Evolutionary conservation across 495 filamentous ascomycete species (phyloP).

Genomic region (Tuber microsphaerosporum): DNA sequence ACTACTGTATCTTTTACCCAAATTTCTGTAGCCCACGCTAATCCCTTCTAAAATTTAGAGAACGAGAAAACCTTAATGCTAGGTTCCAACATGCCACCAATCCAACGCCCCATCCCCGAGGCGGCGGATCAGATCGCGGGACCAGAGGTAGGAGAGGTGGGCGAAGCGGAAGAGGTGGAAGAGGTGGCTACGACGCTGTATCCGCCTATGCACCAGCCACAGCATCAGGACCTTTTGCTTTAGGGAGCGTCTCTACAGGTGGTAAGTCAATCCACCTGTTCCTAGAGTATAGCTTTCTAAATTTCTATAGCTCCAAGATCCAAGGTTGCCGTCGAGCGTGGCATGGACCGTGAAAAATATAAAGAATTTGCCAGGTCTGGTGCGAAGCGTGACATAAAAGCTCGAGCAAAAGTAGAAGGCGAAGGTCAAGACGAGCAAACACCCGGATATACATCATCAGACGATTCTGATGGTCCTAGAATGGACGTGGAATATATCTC

Average conservation of each 20-base stretch:
- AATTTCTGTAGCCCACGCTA: not conserved
- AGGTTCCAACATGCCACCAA: constrained; percentile 20
- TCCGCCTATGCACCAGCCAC: constrained; percentile 5
- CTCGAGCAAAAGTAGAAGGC: not conserved
- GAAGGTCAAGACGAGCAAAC: constrained; percentile 14
- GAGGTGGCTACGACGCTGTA: constrained; percentile 10
- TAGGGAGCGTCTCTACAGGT: constrained; percentile 29
- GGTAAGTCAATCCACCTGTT: constrained; percentile 7
- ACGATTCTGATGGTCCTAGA: constrained; percentile 35
- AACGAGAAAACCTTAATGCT: constrained; percentile 36
- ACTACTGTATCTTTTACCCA: not conserved
- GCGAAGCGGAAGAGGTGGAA: constrained; percentile 20
- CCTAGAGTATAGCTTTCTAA: not conserved
- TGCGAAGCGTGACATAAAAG: constrained; percentile 5
- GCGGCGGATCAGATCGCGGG: constrained; percentile 8
- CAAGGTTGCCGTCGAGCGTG: constrained; percentile 31
- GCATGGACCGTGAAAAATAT: constrained; percentile 9
- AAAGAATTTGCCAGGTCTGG: not conserved
- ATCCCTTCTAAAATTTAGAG: constrained; percentile 16
- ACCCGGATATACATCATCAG: constrained; percentile 16
- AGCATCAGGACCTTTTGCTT: constrained; percentile 35
- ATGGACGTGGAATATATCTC: constrained; percentile 38
- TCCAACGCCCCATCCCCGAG: constrained; percentile 11
- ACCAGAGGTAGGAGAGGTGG: constrained; percentile 27
- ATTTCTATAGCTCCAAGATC: constrained; percentile 20